Conservation (phyloP, 352 stramenopile genomes). For the Globisporangium ultimum region DNA sequence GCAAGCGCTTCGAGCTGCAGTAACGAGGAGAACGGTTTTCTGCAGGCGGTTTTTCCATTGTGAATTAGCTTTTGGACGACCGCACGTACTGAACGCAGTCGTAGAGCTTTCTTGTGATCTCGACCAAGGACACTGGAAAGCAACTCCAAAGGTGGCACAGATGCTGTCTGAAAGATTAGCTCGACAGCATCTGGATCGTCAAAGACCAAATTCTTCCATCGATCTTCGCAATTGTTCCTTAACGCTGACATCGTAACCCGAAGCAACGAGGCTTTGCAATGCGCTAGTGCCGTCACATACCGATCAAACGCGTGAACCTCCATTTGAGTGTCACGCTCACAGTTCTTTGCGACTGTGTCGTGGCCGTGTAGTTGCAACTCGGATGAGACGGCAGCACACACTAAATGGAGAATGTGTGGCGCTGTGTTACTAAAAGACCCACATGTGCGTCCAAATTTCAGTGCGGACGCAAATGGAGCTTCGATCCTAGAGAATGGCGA, state of each 20-base stretch:
- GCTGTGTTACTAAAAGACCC: neutral
- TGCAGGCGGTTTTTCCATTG: constrained; percentile 5
- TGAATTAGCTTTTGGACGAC: constrained; percentile 18
- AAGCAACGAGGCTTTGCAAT: constrained; percentile 21
- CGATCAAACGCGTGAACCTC: neutral
- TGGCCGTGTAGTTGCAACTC: neutral
- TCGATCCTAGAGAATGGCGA: constrained; percentile 1
- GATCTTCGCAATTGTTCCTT: neutral
- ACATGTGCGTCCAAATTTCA: neutral
- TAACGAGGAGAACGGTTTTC: constrained; percentile 5
- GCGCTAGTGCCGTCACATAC: neutral
- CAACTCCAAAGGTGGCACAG: constrained; percentile 12
- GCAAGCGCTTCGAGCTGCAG: constrained; percentile 30
- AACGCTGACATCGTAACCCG: constrained; percentile 19
- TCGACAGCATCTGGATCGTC: constrained; percentile 3
- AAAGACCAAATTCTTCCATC: neutral
- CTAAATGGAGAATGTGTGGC: neutral
- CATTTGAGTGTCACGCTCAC: neutral
- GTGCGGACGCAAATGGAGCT: neutral
- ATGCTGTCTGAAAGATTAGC: constrained; percentile 25
- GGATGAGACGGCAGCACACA: neutral
- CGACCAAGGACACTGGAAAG: constrained; percentile 19
- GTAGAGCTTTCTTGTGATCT: constrained; percentile 32
- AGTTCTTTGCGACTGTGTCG: neutral
- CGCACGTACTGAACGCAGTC: constrained; percentile 24